These are phyloP conservation scores for Tuber indicum DNA, from an alignment of 495 filamentous ascomycete species.

Conservation along the genomic window DNA sequence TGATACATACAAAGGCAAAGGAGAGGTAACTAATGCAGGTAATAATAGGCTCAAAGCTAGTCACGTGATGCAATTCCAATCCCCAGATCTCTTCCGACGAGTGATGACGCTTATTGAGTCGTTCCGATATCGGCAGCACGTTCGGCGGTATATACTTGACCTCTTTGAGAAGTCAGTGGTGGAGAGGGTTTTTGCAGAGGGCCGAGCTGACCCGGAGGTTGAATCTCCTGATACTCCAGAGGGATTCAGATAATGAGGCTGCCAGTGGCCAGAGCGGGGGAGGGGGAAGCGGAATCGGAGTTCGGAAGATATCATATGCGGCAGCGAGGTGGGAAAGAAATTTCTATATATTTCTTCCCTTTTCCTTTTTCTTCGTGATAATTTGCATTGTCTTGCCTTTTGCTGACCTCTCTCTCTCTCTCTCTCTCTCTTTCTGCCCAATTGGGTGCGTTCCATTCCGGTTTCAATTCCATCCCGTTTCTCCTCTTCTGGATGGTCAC, in stretches of 20 bases:
- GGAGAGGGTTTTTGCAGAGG: slow-evolving; percentile 60
- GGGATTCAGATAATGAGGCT: not conserved
- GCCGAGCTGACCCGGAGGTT: slow-evolving; percentile 22
- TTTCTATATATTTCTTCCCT: not conserved
- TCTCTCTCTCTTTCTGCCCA: not conserved
- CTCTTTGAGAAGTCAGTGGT: slow-evolving; percentile 87
- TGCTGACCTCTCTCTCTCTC: not conserved
- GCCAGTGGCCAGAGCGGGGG: not conserved
- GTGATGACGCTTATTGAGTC: slow-evolving; percentile 79
- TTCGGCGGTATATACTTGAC: slow-evolving; percentile 82
- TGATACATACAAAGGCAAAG: not conserved
- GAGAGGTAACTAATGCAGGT: slow-evolving; percentile 21
- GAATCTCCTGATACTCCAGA: slow-evolving; percentile 27
- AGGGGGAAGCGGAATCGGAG: not conserved
- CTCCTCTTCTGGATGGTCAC: not conserved
- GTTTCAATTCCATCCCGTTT: not conserved
- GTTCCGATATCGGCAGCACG: slow-evolving; percentile 77
- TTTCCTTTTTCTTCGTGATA: not conserved
- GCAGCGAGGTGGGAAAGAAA: slow-evolving; percentile 9
- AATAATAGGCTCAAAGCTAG: slow-evolving; percentile 56
- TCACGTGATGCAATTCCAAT: slow-evolving; percentile 63
- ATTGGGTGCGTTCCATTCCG: not conserved
- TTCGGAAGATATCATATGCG: not conserved
- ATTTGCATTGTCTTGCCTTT: not conserved
- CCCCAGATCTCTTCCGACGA: slow-evolving; percentile 70